Evolutionary conservation across 192 early-diverging fungal species (phyloP).

Genomic region (Linnemannia elongata): DNA sequence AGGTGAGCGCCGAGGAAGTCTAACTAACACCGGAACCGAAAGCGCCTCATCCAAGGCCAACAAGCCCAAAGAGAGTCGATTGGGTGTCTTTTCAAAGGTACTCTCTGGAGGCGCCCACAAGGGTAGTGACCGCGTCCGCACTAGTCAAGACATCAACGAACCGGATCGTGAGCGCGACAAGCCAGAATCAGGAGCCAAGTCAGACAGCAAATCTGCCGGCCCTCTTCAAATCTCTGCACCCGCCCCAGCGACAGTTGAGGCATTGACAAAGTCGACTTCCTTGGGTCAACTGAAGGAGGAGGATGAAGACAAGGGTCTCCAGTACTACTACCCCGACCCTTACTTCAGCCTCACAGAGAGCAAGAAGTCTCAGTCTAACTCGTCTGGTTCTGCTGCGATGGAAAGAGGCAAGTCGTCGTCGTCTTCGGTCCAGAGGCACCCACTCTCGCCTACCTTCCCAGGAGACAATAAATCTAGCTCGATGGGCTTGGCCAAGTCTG

Average conservation of each 20-base stretch:
- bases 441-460: constrained; percentile 15
- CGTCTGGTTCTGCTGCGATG: not conserved
- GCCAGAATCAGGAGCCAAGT: not conserved
- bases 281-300: constrained; percentile 9
- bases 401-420: not conserved
- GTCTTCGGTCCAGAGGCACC: constrained; percentile 6
- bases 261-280: constrained; percentile 11
- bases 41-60: not conserved
- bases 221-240: not conserved
- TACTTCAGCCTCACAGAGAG: constrained; percentile 26
- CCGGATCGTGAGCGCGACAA: constrained; percentile 11
- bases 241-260: constrained; percentile 30
- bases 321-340: constrained; percentile 47
- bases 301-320: constrained; percentile 31
- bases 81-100: constrained; percentile 38
- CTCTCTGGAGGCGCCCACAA: constrained; percentile 22
- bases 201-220: not conserved
- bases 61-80: constrained; percentile 30
- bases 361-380: constrained; percentile 2
- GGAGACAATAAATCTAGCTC: not conserved
- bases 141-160: constrained; percentile 34
- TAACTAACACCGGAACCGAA: not conserved
- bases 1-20: not conserved
- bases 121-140: constrained; percentile 1
- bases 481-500: not conserved